These are phyloP conservation scores for Trichoderma sp. DNA, from an alignment of 2,329 filamentous ascomycete genomes.

Conservation along the genomic window DNA sequence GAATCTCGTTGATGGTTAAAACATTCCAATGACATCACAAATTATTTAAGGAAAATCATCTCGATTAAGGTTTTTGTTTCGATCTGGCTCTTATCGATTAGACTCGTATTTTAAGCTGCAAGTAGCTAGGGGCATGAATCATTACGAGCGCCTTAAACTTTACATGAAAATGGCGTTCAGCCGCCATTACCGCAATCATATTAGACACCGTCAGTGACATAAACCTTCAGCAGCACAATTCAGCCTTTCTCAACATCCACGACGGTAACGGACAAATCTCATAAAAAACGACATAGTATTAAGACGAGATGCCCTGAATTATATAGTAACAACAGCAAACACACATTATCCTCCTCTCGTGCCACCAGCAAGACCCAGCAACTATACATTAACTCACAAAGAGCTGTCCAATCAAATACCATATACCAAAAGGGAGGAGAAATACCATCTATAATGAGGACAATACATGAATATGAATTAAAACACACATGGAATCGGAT, in stretches of 20 bases:
- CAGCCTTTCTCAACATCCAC: neutral
- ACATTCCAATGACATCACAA: slow-evolving; percentile 6
- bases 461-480: slow-evolving; percentile 22
- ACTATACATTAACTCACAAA: slow-evolving; percentile 3
- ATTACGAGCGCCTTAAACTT: neutral
- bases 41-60: neutral
- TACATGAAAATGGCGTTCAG: neutral
- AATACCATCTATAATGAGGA: slow-evolving; percentile 24
- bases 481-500: slow-evolving; percentile 20
- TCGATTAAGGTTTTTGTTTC: neutral
- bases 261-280: neutral
- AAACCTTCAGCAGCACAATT: neutral
- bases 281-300: neutral
- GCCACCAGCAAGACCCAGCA: neutral
- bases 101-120: neutral
- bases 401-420: neutral
- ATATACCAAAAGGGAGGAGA: neutral
- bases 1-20: neutral
- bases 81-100: neutral
- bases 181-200: neutral
- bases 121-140: neutral
- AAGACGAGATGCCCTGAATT: neutral
- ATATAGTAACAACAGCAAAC: neutral
- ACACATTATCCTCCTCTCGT: neutral
- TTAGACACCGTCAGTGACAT: neutral